Base-by-base conservation (phyloP, 2,329 filamentous ascomycete species). In the Diaporthe eres region DNA sequence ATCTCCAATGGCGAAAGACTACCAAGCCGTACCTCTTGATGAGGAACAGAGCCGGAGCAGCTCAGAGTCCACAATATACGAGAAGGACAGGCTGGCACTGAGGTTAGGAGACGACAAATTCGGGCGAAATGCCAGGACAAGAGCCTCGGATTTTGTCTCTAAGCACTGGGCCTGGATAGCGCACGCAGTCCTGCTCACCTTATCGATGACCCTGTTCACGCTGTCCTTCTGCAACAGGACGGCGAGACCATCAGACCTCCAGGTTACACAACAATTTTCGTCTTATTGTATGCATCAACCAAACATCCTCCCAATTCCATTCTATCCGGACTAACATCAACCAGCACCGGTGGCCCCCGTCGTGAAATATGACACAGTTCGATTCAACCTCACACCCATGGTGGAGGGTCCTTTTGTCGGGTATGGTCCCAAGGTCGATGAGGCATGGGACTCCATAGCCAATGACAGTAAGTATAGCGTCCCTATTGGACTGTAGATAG, bases 401-500 rank as follows among this genome's bases (percentile, higher is more conserved):
- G 83, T 86, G 61, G 84, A 87, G 63, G 86, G 88, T 0, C 85
- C 85, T 3, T 92, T 88, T 78, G 87, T 91, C 53, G 90, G 90
- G 12, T 88, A 85, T 53, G 89, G 90, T 0, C 85, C 87, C 2
- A 86, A 89, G 17, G 90, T 92, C 3, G 90, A 92, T 74, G 85
- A 86, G 71, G 88, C 88, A 8, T 92, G 90, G 90, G 85, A 90
- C 67, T 86, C 87, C 25, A 86, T 91, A 53, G 88, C 88, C 15
- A 87, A 87, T 77, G 84, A 85, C 75, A 79, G 83, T 84, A 77
- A 79, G 79, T 49, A 19, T 1, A 49, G 5, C 2, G 34, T 28
- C 37, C 2, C 74, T 73, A 28, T 78, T 34, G 78, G 76, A 74
- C 75, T 57, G 37, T 2, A 13, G 55, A 6, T 39, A 7, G 60